Base-by-base conservation (phyloP, 768 basidiomycete species). In the Crepidotus variabilis region DNA sequence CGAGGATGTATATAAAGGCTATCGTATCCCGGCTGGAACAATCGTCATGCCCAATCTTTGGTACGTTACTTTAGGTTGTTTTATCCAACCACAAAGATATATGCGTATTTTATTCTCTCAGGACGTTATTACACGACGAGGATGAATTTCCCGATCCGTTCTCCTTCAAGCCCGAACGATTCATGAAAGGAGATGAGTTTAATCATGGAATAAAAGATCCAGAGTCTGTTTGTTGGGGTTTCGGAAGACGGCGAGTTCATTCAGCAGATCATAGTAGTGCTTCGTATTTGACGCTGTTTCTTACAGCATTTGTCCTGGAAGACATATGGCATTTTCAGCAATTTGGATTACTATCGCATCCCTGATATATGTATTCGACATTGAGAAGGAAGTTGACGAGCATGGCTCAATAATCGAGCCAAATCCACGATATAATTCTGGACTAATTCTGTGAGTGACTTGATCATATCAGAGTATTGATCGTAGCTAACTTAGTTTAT, bases 71-170 rank as follows among this genome's bases (percentile, higher is more conserved):
- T 2, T 55, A 4, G n/a, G 2, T 48, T 2, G 11, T 32, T 28
- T 54, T 52, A 24, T 9, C 18, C 0, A 9, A 28, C 16, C 23
- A 0, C 18, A 32, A 34, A 3, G 2, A 5, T 48, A 13, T 9
- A 1, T 14, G 2, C n/a, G 24, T 11, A 20, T 2, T 8, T 34
- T 33, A 20, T 4, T 24, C 22, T 28, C 14, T 20, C 36, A 78
- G 78, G 78, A 71, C 72, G 1, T 71, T 80, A 52, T 63, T 73
- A 8, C 74, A 72, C 54, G 67, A 80, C 39, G 70, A 72, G 50
- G 52, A 57, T 0, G 66, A 63, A 24, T 79, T 72, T 57, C 72
- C 72, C 0, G 73, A 78, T 46, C 75, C 77, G 1, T 65, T 70
- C 45, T 56, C 45, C 4, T 78, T 79, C 61, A 72, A 69, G 32